Evolutionary conservation across 805 yeast species (phyloP).

Genomic region (Saturnispora ahearnii): DNA sequence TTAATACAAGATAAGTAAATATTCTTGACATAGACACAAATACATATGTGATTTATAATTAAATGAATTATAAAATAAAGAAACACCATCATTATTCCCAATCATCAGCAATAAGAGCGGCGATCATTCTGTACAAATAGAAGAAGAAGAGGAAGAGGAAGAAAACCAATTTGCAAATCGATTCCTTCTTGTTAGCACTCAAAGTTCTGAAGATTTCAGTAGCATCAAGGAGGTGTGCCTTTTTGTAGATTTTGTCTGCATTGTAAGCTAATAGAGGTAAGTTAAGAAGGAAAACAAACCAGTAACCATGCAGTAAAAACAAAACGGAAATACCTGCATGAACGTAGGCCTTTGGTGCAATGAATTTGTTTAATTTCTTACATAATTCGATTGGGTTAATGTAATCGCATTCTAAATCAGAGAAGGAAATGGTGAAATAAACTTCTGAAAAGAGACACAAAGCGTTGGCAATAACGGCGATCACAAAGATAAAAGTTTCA

Average conservation of each 20-base stretch:
- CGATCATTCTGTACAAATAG: conserved; percentile 92
- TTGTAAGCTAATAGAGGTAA: conserved; percentile 81
- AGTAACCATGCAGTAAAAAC: conserved; percentile 80
- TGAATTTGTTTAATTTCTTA: conserved; percentile 80
- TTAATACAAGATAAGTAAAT: not conserved
- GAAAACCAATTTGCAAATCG: conserved; percentile 84
- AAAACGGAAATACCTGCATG: conserved; percentile 64
- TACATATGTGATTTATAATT: not conserved
- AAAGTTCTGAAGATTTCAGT: conserved; percentile 95
- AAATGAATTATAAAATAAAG: not conserved
- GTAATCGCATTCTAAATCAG: conserved; percentile 92
- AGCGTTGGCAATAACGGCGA: conserved; percentile 78
- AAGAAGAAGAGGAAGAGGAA: conserved; percentile 88
- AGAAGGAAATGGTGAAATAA: conserved; percentile 89
- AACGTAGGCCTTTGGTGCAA: conserved; percentile 81
- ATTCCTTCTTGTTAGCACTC: conserved; percentile 85
- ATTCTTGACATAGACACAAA: not conserved
- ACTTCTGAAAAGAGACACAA: conserved; percentile 86
- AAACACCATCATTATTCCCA: not conserved
- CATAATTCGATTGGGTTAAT: conserved; percentile 96
- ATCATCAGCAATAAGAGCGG: conserved; percentile 76
- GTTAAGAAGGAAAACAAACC: conserved; percentile 81
- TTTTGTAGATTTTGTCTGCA: conserved; percentile 65
- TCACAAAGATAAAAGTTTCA: conserved; percentile 47
- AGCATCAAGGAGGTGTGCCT: conserved; percentile 85